A percentile compares a stretch with the other conserved stretches of the same genome.
Evolutionary conservation across 139 green algal genomes (phyloP).

Genomic region (Axilococcus clingmanii): DNA sequence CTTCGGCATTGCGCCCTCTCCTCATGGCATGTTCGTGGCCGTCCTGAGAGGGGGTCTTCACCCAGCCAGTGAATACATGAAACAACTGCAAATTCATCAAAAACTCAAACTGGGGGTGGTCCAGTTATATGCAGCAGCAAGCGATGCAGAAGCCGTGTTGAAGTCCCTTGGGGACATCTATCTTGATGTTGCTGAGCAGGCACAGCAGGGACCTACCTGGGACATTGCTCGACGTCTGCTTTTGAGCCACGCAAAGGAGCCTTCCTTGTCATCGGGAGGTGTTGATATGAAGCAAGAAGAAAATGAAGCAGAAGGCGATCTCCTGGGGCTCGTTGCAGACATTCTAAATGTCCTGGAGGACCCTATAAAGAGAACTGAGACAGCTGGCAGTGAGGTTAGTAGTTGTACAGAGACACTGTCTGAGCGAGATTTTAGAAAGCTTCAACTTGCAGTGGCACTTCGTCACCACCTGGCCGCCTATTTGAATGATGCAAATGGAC

Average conservation of each 20-base stretch:
- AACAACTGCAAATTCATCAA: constrained; percentile 8
- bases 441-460: neutral
- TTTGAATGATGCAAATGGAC: neutral
- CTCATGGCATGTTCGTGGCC: constrained; percentile 17
- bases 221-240: neutral
- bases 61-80: constrained; percentile 10
- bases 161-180: neutral
- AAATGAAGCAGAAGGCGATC: constrained; percentile 6
- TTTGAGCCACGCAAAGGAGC: too few species aligned
- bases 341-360: constrained; percentile 5
- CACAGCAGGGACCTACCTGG: neutral
- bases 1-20: constrained; percentile 14
- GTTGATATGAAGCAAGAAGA: constrained; percentile 3
- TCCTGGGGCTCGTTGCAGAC: constrained; percentile 11
- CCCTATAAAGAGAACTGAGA: neutral
- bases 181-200: neutral
- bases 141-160: neutral
- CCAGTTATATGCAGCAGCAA: neutral
- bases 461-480: neutral
- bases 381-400: neutral
- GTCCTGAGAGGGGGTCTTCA: constrained; percentile 3
- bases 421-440: neutral
- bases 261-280: neutral
- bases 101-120: neutral
- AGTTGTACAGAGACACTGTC: neutral